A percentile compares a stretch with the other conserved stretches of the same genome.
Conservation (phyloP, 345 rosid genomes). For the Gossypium stocksii region DNA sequence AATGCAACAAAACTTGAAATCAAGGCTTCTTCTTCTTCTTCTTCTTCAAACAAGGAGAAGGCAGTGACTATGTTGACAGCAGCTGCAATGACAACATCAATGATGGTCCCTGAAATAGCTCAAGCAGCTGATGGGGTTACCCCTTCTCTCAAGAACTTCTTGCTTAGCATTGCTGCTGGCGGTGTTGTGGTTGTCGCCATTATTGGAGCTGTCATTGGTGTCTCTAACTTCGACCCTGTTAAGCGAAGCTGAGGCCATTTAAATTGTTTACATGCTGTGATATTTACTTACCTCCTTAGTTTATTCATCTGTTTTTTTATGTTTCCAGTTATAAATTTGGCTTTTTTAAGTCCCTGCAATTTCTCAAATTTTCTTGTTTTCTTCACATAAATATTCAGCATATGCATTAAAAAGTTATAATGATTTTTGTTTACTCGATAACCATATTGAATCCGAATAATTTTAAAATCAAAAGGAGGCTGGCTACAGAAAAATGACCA, state of each 20-base stretch:
- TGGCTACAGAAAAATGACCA: too few relatives aligned
- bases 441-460: too few relatives aligned
- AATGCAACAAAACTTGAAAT: slow-evolving; percentile 35
- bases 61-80: slow-evolving; percentile 66
- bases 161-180: slow-evolving; percentile 83
- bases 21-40: slow-evolving; percentile 42
- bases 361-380: too few relatives aligned
- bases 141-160: slow-evolving; percentile 88
- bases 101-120: slow-evolving; percentile 73
- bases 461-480: too few relatives aligned
- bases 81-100: slow-evolving; percentile 66
- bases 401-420: too few relatives aligned
- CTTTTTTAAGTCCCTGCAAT: too few relatives aligned
- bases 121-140: slow-evolving; percentile 67
- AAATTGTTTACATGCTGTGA: background rate
- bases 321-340: slow-evolving; percentile 17
- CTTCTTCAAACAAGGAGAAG: slow-evolving; percentile 61
- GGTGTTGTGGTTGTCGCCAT: slow-evolving; percentile 54
- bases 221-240: slow-evolving; percentile 62
- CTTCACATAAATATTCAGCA: too few relatives aligned
- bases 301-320: background rate
- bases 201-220: slow-evolving; percentile 69
- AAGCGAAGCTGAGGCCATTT: slow-evolving; percentile 47
- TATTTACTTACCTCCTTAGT: too few relatives aligned
- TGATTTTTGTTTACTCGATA: too few relatives aligned